Evolutionary conservation across 202 grass and related monocot species (phyloP).

Genomic region (Eragrostis tef): DNA sequence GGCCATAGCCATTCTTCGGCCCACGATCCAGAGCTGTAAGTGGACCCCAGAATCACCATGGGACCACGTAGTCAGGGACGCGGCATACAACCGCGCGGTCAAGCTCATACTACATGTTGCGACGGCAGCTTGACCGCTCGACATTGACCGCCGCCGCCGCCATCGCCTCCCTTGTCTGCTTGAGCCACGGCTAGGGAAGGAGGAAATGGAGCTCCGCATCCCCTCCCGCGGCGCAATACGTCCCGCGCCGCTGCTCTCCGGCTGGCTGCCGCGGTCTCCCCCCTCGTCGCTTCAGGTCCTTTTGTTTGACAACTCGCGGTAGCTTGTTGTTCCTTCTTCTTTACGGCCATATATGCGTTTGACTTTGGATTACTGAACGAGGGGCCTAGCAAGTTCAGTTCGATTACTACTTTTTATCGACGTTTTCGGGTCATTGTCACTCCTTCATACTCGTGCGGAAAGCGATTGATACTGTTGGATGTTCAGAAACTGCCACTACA

Average conservation of each 20-base stretch:
- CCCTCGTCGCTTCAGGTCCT: conserved; percentile 34
- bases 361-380: background rate
- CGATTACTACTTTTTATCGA: background rate
- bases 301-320: background rate
- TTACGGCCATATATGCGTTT: background rate
- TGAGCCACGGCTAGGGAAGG: background rate
- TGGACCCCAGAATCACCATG: too few relatives aligned
- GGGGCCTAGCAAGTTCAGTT: background rate
- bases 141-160: background rate
- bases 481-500: too few relatives aligned
- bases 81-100: too few relatives aligned
- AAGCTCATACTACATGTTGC: too few relatives aligned
- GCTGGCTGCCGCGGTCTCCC: background rate
- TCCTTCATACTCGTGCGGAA: background rate
- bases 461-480: background rate
- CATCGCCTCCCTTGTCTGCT: background rate
- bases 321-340: too few relatives aligned
- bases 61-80: too few relatives aligned
- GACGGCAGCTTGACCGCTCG: background rate
- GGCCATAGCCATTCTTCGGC: background rate
- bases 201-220: conserved; percentile 50
- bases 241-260: background rate
- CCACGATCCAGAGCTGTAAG: background rate
- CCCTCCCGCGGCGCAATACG: conserved; percentile 20
- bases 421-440: background rate